Evolutionary conservation across 2,329 filamentous ascomycete species (phyloP), one percentile per base, ranked within the genome.

Genomic region (Fusarium sacchari): DNA sequence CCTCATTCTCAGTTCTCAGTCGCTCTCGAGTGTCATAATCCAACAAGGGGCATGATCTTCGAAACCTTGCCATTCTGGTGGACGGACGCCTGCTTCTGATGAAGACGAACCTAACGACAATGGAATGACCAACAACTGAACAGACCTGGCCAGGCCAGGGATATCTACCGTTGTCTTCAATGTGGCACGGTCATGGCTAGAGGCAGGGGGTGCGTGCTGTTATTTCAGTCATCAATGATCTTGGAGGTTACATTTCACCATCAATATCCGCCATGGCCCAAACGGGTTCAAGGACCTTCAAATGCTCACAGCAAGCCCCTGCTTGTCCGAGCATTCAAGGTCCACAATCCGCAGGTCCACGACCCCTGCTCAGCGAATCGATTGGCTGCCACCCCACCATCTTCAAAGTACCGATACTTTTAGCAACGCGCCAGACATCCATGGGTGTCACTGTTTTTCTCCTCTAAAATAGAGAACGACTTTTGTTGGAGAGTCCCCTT

Each of bases 341-440:
- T 68, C 75, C 74, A 74, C 71, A 77, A 72, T 71, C 69, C 71
- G 71, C 71, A 74, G 67, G 76, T 78, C 73, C 73, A 75, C 64
- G 65, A 71, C 72, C 76, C 75, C 64, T 72, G 72, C 69, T 65
- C 66, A 60, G 57, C 59, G 50, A 64, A 73, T 78, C 76, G 75
- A 77, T 78, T 78, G 75, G 76, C 37, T 67, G 46, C 36, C 47
- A 64, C 52, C 46, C 44, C 60, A 64, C 68, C 64, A 71, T 76
- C 71, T 50, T 58, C 60, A 57, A 78, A 69, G 76, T 78, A 78
- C 59, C 50, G 63, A 61, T 78, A 78, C 76, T 57, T 73, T 60
- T 28, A 55, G 55, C 46, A 61, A 46, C 67, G 61, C 47, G 32
- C 60, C 65, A 30, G 57, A 22, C 34, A 36, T n/a, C n/a, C n/a